phyloP scores from a whole-genome alignment of 345 rosid species.

The Kernera saxatilis region DNA sequence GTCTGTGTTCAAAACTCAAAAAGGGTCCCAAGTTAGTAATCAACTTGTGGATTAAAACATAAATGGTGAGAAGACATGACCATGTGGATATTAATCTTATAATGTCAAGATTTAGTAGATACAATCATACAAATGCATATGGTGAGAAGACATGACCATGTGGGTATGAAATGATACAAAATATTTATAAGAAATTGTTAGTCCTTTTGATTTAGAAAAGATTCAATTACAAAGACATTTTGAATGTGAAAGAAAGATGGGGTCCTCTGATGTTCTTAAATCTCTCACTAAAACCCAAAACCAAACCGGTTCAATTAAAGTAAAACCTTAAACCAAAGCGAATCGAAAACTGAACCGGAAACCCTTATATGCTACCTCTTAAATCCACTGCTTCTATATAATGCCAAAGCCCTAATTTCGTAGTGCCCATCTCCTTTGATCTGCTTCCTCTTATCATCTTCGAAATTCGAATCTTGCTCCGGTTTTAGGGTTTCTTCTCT shows the following conservation, averaged over 20 bases:
- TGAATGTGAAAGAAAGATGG: too few relatives aligned
- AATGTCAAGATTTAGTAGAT: too few relatives aligned
- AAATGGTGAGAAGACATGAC: not conserved
- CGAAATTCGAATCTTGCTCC: not conserved
- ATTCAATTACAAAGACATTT: not conserved
- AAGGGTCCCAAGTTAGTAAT: not conserved
- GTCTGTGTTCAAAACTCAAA: not conserved
- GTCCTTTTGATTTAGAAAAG: not conserved
- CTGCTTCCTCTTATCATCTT: not conserved
- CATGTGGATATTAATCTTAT: too few relatives aligned
- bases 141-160: not conserved
- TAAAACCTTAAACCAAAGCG: not conserved
- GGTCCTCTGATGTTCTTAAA: too few relatives aligned
- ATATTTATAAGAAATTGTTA: not conserved
- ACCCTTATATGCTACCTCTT: too few relatives aligned
- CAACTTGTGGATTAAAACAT: not conserved
- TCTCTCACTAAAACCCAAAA: too few relatives aligned
- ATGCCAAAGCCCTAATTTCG: too few relatives aligned
- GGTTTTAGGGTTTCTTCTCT: not conserved
- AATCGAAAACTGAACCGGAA: not conserved
- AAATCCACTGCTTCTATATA: too few relatives aligned
- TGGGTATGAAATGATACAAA: not conserved
- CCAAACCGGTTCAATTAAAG: too few relatives aligned
- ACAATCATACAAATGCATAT: too few relatives aligned
- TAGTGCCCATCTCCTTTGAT: too few relatives aligned